Base-by-base conservation (phyloP, 129 eudicot species). In the Ambrosia artemisiifolia region DNA sequence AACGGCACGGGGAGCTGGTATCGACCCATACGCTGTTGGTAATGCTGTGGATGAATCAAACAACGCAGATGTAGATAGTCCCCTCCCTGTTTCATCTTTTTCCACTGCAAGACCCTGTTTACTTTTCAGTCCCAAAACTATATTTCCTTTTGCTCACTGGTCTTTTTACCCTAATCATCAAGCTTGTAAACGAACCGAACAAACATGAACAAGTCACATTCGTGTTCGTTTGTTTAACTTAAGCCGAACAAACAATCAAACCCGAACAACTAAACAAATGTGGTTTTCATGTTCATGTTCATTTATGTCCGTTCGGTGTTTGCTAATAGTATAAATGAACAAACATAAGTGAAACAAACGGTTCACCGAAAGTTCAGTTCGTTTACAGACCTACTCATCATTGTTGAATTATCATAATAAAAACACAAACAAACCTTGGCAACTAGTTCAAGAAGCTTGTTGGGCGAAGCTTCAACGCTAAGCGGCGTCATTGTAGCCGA, bases 71-170 rank as follows among this genome's bases (percentile, higher is more conserved):
- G 97, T 81, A 70, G 90, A 67, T 54, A 83, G 71, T 56, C 96
- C 97, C 69, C 88, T 83, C 35, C 82, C 24, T 18, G 71, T 65
- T 73, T 92, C 93, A 81, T 87, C 91, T 80, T 86, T 92, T 73
- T 88, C 94, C 81, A 83, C 96, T 83, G 96, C 96, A 88, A 92
- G 96, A 83, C 97, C 97, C 97, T 92, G 96, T 78, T 78, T 67
- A 92, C 79, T 71, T 57, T 63, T 84, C 78, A 82, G 80, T 65
- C 75, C 63, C 54, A 65, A 49, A 30, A 54, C 55, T 43, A 47
- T 46, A 71, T 40, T 56, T 65, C 28, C 17, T 19, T 75, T 43
- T 51, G 0, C 36, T 12, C 53, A 60, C 38, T 28, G 8, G 1
- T 50, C 13, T 38, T 59, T n/a, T 50, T 20, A 44, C 33, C 18